Base-by-base conservation (phyloP, 768 basidiomycete species). In the Phanerochaete carnosa region DNA sequence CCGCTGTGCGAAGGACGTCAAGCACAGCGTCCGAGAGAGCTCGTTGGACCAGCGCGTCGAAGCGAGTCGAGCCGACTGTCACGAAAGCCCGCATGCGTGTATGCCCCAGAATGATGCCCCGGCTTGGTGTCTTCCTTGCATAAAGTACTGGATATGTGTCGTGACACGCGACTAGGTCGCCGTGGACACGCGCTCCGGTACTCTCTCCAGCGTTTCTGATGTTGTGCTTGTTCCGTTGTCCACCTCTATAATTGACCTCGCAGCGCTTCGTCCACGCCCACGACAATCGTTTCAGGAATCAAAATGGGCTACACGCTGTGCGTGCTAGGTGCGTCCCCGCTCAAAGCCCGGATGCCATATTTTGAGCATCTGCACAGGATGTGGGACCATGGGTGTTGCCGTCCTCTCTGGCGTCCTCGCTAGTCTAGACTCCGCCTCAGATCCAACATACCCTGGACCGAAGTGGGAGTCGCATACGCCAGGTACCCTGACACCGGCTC, bases 301-400 rank as follows among this genome's bases (percentile, higher is more conserved):
- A 67, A 56, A n/a, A 95, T 95, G 94, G 94, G 94, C 22, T 96
- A 97, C 74, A 95, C 92, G 55, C 84, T 96, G 57, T 94, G 93
- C 69, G 86, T 95, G 29, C 75, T 97, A 78, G 94, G 94, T 79
- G 28, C 56, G 32, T 54, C 59, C 53, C 53, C 53, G 26, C 49
- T 33, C 63, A 59, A 65, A 35, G 55, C 61, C 64, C 64, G 54
- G 54, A 33, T 43, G 25, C 28, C 55, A 66, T 56, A 59, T 59
- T 62, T 50, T n/a, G 30, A 32, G 16, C 28, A n/a, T 13, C 23
- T 30, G 35, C 62, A 60, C 68, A 89, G 97, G 96, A 80, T 98
- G 97, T 74, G 97, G 97, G 59, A 98, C 96, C 12, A 98, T 99
- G 97, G 97, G 97, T 59, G 76, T 98, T 67, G 95, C 97, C 60